Evolutionary conservation across 148 eudicot genomes (phyloP), one percentile per base, ranked within the genome.

Genomic region (Drosera capensis): DNA sequence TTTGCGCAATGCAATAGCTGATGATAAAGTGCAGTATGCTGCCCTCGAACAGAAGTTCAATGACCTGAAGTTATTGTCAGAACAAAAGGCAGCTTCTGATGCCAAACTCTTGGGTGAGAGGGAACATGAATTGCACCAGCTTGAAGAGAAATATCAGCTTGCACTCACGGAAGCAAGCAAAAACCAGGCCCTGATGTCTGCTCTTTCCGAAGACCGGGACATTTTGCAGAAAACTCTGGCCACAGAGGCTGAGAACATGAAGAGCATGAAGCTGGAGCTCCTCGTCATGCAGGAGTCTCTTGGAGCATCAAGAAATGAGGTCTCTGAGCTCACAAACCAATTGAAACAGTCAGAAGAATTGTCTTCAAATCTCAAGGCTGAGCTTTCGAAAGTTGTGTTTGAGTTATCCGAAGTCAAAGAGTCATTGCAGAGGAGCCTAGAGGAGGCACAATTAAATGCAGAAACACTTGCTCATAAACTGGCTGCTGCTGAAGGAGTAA

Each of bases 141-240:
- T 85, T 23, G 50, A 68, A 29, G 72, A 72, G 52, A 66, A 70
- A 51, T 67, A 78, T 17, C 65, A 64, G 56, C 24, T 51, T 26
- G 48, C 58, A 16, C 36, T 48, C 30, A 58, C 25, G 2, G 73
- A 75, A 59, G 60, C 49, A 19, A 65, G 39, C 18, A 60, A 40
- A 42, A 70, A 79, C 43, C 46, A 81, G 52, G 70, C 12, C 2
- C 12, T 53, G 25, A 63, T 81, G 49, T 50, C 62, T 56, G 80
- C 73, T 42, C 64, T 92, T 64, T 67, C 70, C 42, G 65, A 34
- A 29, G 82, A 79, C 45, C 74, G 64, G 56, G 80, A 81, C 20
- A 56, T 40, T 23, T 37, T 71, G 38, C 67, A 53, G 66, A 72
- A 62, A 44, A 37, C 23, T 56, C 71, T 92, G 40, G 66, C 59